Evolutionary conservation across 2,329 filamentous ascomycete genomes (phyloP), one percentile per base, ranked within the genome.

Genomic region (Exserohilum rostratum): DNA sequence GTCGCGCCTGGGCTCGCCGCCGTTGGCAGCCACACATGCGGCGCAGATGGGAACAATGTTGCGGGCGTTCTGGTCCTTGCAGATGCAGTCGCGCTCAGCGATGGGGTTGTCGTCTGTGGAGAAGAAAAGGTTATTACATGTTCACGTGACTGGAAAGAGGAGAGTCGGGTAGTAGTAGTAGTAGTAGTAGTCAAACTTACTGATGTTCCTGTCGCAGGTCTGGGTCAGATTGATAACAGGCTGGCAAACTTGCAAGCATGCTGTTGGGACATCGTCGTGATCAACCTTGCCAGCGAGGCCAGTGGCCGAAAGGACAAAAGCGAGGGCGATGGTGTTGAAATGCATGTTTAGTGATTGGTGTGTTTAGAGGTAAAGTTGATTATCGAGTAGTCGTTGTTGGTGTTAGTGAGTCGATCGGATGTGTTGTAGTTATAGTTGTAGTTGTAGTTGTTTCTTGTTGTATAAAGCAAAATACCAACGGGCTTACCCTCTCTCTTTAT

Each of bases 211-310:
- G 29, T 53, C 44, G 20, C 50, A 30, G 43, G 33, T 18, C n/a
- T 30, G 45, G 15, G 50, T 30, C 30, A 53, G 35, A 0, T 12
- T 42, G 4, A 33, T 22, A 12, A 53, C 44, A 1, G 50, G 46
- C 18, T 20, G 29, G 37, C 50, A 53, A 13, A 48, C 9, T 1
- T 25, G 15, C 12, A 46, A 27, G 27, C 50, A 53, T 20, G 39
- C 34, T 20, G 6, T 11, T n/a, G 50, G 50, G 1, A 53, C 22
- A 33, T 53, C 44, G 5, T 53, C 50, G 10, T 13, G 29, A 35
- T 53, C 50, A 13, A 53, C 29, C 18, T 53, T 45, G 18, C 40
- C 15, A 15, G 50, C 50, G 10, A 53, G 50, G n/a, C 50, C 37
- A 17, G 39, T 33, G 22, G 50, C 35, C 9, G 50, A 40, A 5